These are phyloP conservation scores for Kwoniella bestiolae DNA, from an alignment of 768 basidiomycete genomes.

Conservation along the genomic window DNA sequence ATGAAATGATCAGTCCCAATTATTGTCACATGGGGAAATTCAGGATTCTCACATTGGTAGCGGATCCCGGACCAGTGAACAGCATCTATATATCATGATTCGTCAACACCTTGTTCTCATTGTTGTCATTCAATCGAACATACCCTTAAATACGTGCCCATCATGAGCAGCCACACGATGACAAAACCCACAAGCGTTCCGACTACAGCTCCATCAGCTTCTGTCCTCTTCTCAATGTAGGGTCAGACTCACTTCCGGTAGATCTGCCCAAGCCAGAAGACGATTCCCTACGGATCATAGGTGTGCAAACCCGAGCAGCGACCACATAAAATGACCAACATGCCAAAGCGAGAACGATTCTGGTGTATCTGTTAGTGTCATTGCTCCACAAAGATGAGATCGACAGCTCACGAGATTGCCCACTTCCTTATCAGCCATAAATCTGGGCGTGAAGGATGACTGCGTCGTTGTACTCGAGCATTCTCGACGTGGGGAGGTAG, in stretches of 20 bases:
- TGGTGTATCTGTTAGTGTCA: constrained; percentile 6
- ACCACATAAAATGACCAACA: constrained; percentile 78
- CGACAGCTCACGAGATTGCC: constrained; percentile 33
- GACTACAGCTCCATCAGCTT: constrained; percentile 60
- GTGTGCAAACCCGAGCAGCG: constrained; percentile 70
- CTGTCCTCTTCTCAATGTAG: not conserved
- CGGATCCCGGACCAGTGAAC: constrained; percentile 39
- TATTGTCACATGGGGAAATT: not conserved
- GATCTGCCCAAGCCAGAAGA: constrained; percentile 62
- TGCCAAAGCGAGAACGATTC: constrained; percentile 66
- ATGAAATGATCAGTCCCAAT: not conserved
- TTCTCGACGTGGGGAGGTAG: too few species aligned
- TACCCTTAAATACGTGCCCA: constrained; percentile 80
- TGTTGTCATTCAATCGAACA: constrained; percentile 30
- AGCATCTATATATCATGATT: constrained; percentile 26
- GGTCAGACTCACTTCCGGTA: constrained; percentile 68
- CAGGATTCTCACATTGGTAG: constrained; percentile 40
- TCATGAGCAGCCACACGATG: constrained; percentile 69
- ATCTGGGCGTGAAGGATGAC: constrained; percentile 31
- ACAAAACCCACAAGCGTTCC: constrained; percentile 69
- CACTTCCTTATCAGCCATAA: constrained; percentile 36
- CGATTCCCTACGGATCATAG: constrained; percentile 66
- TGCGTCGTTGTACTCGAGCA: too few species aligned
- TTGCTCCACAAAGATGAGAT: not conserved
- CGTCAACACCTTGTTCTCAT: not conserved